Conservation (phyloP, 306 rosid genomes). For the Glycine tomentella region DNA sequence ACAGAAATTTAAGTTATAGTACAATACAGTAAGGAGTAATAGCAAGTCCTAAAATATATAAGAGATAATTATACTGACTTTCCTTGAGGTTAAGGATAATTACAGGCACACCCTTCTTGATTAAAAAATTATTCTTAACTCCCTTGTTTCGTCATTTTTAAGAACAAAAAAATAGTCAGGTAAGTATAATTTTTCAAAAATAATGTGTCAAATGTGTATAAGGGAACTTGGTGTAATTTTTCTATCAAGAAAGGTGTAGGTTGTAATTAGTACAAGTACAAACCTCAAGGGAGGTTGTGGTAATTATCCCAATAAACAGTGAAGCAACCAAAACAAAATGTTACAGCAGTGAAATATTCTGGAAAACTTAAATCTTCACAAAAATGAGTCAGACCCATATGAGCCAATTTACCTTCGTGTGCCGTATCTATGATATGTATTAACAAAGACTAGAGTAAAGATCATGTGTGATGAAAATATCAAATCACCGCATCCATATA, state of each 20-base stretch:
- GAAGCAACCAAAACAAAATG: no score
- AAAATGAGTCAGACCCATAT: slow-evolving; percentile 54
- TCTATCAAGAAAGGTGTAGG: not conserved
- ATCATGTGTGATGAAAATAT: slow-evolving; percentile 99
- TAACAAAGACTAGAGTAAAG: slow-evolving; percentile 85
- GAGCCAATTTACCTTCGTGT: slow-evolving; percentile 62
- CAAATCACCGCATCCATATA: slow-evolving; percentile 98
- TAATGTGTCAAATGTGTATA: not conserved
- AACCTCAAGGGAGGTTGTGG: not conserved
- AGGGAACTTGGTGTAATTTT: not conserved
- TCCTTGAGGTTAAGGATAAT: no score
- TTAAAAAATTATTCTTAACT: not conserved
- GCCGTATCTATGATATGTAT: slow-evolving; percentile 86
- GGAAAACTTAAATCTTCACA: no score
- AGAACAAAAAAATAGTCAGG: not conserved
- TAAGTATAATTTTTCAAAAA: not conserved
- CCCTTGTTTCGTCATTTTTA: not conserved
- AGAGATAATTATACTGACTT: not conserved
- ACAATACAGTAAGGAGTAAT: not conserved
- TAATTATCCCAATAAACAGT: no score
- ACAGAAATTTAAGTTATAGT: slow-evolving; percentile 21
- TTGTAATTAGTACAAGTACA: not conserved
- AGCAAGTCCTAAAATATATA: not conserved
- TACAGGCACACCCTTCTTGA: no score
- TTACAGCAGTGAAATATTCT: no score